Conservation (phyloP, 75 land plant genomes). For the Sequoia sempervirens region DNA sequence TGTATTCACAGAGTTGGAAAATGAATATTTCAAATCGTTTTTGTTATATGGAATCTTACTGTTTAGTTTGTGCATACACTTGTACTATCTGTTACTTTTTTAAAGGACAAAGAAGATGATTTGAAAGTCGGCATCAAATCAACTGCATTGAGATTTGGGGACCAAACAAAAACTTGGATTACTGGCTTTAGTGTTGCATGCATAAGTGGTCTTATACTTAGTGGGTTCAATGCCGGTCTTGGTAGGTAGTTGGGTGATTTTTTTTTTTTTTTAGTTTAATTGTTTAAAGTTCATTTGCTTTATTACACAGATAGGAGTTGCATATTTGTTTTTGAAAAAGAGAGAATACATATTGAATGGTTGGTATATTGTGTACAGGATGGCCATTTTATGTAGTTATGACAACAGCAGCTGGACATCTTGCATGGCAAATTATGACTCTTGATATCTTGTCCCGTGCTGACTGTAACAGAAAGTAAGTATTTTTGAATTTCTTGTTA, state of each 20-base stretch:
- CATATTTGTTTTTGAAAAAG: neutral
- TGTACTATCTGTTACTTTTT: neutral
- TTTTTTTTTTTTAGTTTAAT: constrained; percentile 2
- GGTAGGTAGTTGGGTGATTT: constrained; percentile 36
- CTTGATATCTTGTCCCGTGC: constrained; percentile 71
- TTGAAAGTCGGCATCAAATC: constrained; percentile 93
- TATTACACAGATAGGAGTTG: neutral
- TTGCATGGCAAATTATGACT: constrained; percentile 84
- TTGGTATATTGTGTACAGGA: constrained; percentile 33
- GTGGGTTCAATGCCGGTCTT: constrained; percentile 75
- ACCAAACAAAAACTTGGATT: constrained; percentile 68
- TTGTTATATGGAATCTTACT: neutral
- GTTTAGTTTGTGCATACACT: neutral
- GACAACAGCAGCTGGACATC: constrained; percentile 63
- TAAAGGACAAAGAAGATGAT: constrained; percentile 91
- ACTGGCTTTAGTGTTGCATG: constrained; percentile 67
- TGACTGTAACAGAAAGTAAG: constrained; percentile 87
- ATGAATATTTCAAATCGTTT: neutral
- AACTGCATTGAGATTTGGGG: constrained; percentile 90
- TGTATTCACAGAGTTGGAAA: neutral
- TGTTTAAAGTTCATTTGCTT: neutral
- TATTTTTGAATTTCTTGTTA: neutral
- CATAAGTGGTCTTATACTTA: constrained; percentile 58
- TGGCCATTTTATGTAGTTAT: constrained; percentile 82
- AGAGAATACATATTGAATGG: neutral